A percentile compares a stretch with the other conserved stretches of the same genome.
Conservation (phyloP, 1,284 basidiomycete genomes). For the Inonotus hispidus region DNA sequence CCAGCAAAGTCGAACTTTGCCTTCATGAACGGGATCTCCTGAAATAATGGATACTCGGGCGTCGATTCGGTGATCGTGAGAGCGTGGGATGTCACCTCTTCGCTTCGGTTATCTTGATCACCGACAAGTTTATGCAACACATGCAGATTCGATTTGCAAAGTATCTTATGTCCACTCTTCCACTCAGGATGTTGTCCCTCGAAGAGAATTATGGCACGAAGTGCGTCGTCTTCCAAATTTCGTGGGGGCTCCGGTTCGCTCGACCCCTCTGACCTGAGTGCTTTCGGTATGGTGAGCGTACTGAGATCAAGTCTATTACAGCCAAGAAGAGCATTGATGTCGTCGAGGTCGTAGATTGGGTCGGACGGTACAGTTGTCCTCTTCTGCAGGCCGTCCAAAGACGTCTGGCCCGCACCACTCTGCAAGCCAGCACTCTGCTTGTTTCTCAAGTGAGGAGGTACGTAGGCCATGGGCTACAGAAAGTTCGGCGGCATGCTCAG, state of each 20-base stretch:
- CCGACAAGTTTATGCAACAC: background rate
- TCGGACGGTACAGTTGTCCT: background rate
- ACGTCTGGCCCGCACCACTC: background rate
- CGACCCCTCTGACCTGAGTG: background rate
- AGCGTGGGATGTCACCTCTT: background rate
- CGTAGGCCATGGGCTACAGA: constrained; percentile 8
- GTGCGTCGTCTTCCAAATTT: background rate
- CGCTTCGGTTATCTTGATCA: background rate
- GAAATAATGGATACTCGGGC: constrained; percentile 7
- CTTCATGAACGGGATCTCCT: constrained; percentile 6
- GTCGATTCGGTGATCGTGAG: background rate
- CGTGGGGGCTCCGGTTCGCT: background rate
- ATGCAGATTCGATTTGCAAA: constrained; percentile 16
- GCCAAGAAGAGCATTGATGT: background rate
- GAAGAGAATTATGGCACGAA: constrained; percentile 1
- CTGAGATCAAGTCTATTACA: background rate
- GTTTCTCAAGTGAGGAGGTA: constrained; percentile 11
- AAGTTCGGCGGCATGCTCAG: too few species aligned
- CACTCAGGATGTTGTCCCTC: constrained; percentile 16
- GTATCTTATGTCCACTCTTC: background rate
- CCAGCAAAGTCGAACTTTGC: constrained; percentile 12
- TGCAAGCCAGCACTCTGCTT: background rate
- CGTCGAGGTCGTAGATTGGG: background rate
- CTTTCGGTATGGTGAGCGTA: constrained; percentile 3
- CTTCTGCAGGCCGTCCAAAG: background rate